These are phyloP conservation scores for Colletotrichum sublineola DNA, from an alignment of 2,329 filamentous ascomycete genomes.

Conservation along the genomic window DNA sequence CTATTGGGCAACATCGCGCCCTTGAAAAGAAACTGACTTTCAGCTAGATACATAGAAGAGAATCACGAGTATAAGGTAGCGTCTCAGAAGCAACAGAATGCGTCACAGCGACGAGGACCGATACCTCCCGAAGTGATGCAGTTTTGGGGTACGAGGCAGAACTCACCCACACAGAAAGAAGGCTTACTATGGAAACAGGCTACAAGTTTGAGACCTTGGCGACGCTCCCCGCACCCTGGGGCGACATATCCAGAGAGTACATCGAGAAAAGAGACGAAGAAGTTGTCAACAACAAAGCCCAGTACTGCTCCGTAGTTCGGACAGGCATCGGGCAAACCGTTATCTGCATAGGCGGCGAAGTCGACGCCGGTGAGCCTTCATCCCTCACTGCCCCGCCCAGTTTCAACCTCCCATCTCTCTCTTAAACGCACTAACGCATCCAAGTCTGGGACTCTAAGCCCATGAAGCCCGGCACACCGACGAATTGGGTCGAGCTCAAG, in stretches of 20 bases:
- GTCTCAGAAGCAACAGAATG: slow-evolving; percentile 70
- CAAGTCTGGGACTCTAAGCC: slow-evolving; percentile 87
- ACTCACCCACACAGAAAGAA: slow-evolving; percentile 14
- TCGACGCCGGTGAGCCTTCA: slow-evolving; percentile 79
- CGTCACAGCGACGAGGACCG: slow-evolving; percentile 57
- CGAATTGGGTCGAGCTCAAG: slow-evolving; percentile 96
- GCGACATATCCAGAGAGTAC: slow-evolving; percentile 76
- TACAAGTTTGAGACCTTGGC: slow-evolving; percentile 97
- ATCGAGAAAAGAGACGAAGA: slow-evolving; percentile 82
- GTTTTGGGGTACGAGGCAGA: slow-evolving; percentile 79
- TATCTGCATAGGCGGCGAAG: slow-evolving; percentile 90
- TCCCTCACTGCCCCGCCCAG: neutral
- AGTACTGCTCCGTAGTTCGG: slow-evolving; percentile 94
- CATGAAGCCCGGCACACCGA: slow-evolving; percentile 70
- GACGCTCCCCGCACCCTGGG: slow-evolving; percentile 82
- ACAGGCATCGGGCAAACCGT: slow-evolving; percentile 84
- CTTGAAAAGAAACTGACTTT: slow-evolving; percentile 40
- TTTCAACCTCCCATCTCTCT: neutral
- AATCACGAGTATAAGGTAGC: slow-evolving; percentile 80
- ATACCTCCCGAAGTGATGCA: slow-evolving; percentile 84
- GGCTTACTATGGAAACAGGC: slow-evolving; percentile 62
- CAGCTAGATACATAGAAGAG: slow-evolving; percentile 87
- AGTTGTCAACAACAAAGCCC: slow-evolving; percentile 87
- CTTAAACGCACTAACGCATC: slow-evolving; percentile 18
- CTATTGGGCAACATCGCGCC: neutral